Conservation (phyloP, 2,329 filamentous ascomycete species). For the Monilinia fructicola region DNA sequence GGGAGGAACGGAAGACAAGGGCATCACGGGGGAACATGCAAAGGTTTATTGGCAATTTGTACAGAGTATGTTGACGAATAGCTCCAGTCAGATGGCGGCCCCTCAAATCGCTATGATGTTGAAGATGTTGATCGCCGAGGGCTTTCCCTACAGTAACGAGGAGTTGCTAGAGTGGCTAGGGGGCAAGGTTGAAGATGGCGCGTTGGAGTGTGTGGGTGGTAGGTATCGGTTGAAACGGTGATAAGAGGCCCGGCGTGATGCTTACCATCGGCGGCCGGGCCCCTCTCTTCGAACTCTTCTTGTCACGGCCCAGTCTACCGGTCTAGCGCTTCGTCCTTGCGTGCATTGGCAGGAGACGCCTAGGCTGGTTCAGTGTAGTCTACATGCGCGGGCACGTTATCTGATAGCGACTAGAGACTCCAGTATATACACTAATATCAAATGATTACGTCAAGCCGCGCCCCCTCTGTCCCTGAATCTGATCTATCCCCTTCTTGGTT, state of each 20-base stretch:
- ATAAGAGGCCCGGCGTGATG: neutral
- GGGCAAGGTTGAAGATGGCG: constrained; percentile 71
- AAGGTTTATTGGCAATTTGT: constrained; percentile 89
- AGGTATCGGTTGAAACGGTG: constrained; percentile 69
- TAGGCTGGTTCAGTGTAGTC: too few species aligned
- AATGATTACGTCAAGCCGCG: too few species aligned
- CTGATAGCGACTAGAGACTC: too few species aligned
- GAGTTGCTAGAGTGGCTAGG: constrained; percentile 79
- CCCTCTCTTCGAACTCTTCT: too few species aligned
- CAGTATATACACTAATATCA: too few species aligned
- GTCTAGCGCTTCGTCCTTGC: too few species aligned
- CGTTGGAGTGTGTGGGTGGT: constrained; percentile 67
- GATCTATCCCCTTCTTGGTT: too few species aligned
- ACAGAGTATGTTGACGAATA: constrained; percentile 91
- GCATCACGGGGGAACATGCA: constrained; percentile 64
- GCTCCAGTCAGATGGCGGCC: constrained; percentile 75
- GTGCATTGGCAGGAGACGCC: too few species aligned
- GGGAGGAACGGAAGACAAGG: constrained; percentile 46
- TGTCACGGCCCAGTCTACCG: too few species aligned
- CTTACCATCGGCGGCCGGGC: too few species aligned
- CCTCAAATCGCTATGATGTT: constrained; percentile 89
- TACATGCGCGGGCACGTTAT: too few species aligned
- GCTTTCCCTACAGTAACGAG: constrained; percentile 86
- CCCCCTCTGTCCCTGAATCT: too few species aligned
- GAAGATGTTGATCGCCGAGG: constrained; percentile 84